Conservation (phyloP, 1,284 basidiomycete genomes). For the Naganishia sp. region DNA sequence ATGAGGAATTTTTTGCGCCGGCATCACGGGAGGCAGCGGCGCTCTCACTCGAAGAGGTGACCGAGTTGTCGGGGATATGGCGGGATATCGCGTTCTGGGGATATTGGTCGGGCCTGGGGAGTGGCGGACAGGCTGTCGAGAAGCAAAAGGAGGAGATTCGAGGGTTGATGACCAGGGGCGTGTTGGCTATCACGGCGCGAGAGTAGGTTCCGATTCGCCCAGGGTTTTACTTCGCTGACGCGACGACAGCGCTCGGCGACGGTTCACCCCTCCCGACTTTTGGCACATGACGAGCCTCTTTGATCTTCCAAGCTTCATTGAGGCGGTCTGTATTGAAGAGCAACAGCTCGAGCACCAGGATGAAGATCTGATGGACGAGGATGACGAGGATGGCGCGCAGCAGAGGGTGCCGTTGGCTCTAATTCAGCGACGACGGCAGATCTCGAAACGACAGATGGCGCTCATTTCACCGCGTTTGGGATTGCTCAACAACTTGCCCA, state of each 20-base stretch:
- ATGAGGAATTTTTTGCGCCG: conserved; percentile 88
- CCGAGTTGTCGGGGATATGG: conserved; percentile 51
- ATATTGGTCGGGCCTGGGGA: conserved; percentile 47
- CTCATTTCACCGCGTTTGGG: conserved; percentile 80
- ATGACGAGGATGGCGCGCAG: conserved; percentile 35
- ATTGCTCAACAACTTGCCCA: conserved; percentile 92
- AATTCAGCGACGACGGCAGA: conserved; percentile 50
- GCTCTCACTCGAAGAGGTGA: conserved; percentile 78
- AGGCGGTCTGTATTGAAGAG: conserved; percentile 64
- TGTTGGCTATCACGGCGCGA: conserved; percentile 77
- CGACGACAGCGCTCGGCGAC: conserved; percentile 67
- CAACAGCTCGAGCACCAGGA: conserved; percentile 47
- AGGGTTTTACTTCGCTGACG: conserved; percentile 35
- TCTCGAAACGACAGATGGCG: conserved; percentile 71
- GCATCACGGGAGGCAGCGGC: conserved; percentile 51
- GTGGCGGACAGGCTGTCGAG: background rate
- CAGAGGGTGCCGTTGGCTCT: conserved; percentile 40
- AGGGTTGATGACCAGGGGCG: conserved; percentile 70
- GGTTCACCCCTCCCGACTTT: conserved; percentile 76
- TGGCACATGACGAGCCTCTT: conserved; percentile 75
- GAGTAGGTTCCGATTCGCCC: conserved; percentile 64
- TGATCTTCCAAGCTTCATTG: conserved; percentile 82
- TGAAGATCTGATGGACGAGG: conserved; percentile 37
- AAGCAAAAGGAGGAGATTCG: conserved; percentile 60
- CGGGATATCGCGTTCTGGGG: conserved; percentile 52